These are phyloP conservation scores for Neckera pumila DNA, from an alignment of 225 moss, liverwort and hornwort genomes.

Conservation along the genomic window DNA sequence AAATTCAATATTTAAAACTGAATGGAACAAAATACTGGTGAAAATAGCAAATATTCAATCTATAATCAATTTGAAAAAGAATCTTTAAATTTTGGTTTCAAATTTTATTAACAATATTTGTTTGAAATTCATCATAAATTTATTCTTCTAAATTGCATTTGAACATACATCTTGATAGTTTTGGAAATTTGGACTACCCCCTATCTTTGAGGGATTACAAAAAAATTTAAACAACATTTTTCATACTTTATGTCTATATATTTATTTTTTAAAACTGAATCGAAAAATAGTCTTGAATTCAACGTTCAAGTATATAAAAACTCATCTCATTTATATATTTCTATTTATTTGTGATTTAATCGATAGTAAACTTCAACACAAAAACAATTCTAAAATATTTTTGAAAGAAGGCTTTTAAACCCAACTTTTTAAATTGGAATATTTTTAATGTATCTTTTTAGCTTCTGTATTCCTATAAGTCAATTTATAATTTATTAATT, in stretches of 20 bases:
- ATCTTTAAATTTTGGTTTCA: neutral
- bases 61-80: neutral
- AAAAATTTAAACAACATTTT: too few relatives aligned
- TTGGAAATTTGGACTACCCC: neutral
- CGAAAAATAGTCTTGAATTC: too few relatives aligned
- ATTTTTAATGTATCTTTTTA: neutral
- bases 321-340: too few relatives aligned
- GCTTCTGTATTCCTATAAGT: neutral
- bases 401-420: neutral
- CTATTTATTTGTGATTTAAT: too few relatives aligned
- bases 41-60: neutral
- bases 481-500: neutral
- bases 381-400: neutral
- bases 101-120: neutral
- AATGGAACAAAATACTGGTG: neutral
- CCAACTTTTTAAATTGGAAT: neutral
- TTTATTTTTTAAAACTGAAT: too few relatives aligned
- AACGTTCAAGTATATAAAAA: too few relatives aligned
- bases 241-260: too few relatives aligned
- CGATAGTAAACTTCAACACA: too few relatives aligned
- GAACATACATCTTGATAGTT: neutral
- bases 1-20: too few relatives aligned
- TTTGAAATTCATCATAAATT: neutral
- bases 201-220: neutral
- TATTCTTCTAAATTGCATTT: neutral